Percentiles rank a stretch among this genome's conserved stretches.
phyloP scores from a whole-genome alignment of 208 protist species.

The Trypanosoma scelopori region DNA sequence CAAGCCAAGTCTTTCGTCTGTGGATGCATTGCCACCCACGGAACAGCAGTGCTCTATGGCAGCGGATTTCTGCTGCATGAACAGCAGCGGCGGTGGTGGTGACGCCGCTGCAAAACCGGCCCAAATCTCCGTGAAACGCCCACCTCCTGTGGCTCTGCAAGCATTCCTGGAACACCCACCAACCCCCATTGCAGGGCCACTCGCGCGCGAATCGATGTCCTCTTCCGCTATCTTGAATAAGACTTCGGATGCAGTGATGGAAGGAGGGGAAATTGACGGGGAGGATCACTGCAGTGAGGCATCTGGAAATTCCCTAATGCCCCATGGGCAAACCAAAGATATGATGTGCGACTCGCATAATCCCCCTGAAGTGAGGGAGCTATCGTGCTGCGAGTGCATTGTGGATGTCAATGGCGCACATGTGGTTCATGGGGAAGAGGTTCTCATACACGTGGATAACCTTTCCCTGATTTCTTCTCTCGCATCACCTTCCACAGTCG shows the following conservation, averaged over 20 bases:
- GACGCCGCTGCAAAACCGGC: background rate
- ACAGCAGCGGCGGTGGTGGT: no score
- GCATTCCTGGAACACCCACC: no score
- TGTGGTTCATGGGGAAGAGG: slow-evolving; percentile 6
- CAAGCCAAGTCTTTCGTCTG: background rate
- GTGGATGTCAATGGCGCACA: slow-evolving; percentile 1
- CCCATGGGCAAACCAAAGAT: background rate
- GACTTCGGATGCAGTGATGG: no score
- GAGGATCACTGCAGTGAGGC: background rate
- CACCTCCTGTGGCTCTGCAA: background rate
- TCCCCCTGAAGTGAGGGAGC: background rate
- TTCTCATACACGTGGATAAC: background rate
- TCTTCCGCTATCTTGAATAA: no score
- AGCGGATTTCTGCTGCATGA: background rate
- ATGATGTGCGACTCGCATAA: background rate
- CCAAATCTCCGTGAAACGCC: background rate
- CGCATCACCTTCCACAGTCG: no score
- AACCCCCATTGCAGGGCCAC: no score
- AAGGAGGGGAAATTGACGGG: background rate
- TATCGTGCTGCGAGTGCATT: background rate
- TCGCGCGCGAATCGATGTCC: no score
- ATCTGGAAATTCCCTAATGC: background rate
- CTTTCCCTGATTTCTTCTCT: background rate
- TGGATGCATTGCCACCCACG: background rate
- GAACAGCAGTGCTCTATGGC: background rate